Conservation (phyloP, 2,329 filamentous ascomycete species). For the Neonectria ditissima region DNA sequence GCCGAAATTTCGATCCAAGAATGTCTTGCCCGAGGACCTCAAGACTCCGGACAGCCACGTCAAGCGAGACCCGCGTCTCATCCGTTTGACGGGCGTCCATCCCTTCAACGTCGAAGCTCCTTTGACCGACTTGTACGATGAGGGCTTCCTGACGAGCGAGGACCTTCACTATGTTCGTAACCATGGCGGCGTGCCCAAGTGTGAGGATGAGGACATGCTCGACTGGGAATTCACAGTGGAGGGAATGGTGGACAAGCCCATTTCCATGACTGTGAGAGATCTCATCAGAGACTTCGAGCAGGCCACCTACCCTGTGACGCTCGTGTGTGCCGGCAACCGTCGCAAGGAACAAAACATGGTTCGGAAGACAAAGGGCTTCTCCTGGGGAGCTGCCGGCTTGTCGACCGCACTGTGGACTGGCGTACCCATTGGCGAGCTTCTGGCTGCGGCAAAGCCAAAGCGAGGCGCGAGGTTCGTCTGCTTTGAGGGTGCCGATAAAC, state of each 20-base stretch:
- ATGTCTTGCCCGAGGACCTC: slow-evolving; percentile 79
- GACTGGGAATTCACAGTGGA: slow-evolving; percentile 88
- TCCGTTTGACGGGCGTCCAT: slow-evolving; percentile 87
- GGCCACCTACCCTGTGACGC: slow-evolving; percentile 85
- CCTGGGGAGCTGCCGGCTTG: slow-evolving; percentile 89
- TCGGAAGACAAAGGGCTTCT: slow-evolving; percentile 92
- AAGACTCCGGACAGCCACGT: slow-evolving; percentile 89
- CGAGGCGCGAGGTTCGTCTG: slow-evolving; percentile 84
- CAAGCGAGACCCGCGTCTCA: slow-evolving; percentile 81
- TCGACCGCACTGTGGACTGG: slow-evolving; percentile 92
- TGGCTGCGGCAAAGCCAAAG: slow-evolving; percentile 74
- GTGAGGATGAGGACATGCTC: slow-evolving; percentile 77
- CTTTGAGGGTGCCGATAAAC: slow-evolving; percentile 89
- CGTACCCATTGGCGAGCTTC: slow-evolving; percentile 77
- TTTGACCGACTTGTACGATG: slow-evolving; percentile 79
- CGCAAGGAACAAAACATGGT: slow-evolving; percentile 94
- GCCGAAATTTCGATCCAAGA: slow-evolving; percentile 69
- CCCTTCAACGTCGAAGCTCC: slow-evolving; percentile 94
- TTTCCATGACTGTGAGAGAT: slow-evolving; percentile 78
- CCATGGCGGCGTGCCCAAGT: slow-evolving; percentile 84
- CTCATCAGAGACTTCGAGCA: slow-evolving; percentile 82
- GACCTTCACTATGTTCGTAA: slow-evolving; percentile 94
- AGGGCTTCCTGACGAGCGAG: slow-evolving; percentile 87
- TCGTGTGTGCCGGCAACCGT: slow-evolving; percentile 92
- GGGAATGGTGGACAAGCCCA: slow-evolving; percentile 82